Evolutionary conservation across 2,329 filamentous ascomycete genomes (phyloP).

Genomic region (Aspergillus quadricinctus): DNA sequence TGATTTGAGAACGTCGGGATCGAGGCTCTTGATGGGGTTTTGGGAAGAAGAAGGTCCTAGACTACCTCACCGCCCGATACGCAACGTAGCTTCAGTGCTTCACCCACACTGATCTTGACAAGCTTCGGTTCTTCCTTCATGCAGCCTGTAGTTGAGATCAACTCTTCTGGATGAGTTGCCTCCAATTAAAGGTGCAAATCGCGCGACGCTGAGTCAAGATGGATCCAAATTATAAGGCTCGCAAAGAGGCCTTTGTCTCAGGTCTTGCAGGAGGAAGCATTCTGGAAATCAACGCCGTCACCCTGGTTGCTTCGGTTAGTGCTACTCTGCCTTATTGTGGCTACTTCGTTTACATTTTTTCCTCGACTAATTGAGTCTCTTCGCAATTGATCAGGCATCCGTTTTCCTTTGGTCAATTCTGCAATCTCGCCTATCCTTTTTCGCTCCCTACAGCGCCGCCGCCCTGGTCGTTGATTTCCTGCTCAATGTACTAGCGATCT

Average conservation of each 20-base stretch:
- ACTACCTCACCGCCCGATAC: too few relatives aligned
- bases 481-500: conserved; percentile 75
- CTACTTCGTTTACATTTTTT: conserved; percentile 3
- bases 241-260: conserved; percentile 95
- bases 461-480: conserved; percentile 76
- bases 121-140: not conserved
- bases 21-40: too few relatives aligned
- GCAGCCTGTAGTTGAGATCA: not conserved
- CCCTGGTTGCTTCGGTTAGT: conserved; percentile 76
- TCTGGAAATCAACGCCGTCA: conserved; percentile 81
- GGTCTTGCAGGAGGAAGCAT: conserved; percentile 80
- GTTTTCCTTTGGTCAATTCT: conserved; percentile 84
- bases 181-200: not conserved
- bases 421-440: conserved; percentile 78
- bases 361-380: not conserved
- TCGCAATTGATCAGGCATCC: conserved; percentile 58
- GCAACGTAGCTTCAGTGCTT: too few relatives aligned
- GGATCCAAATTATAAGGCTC: conserved; percentile 69
- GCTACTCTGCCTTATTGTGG: not conserved
- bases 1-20: too few relatives aligned
- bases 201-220: conserved; percentile 16
- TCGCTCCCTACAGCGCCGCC: conserved; percentile 66
- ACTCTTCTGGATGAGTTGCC: not conserved
- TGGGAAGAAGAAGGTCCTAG: too few relatives aligned
- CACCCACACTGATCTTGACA: too few relatives aligned